These are phyloP conservation scores for Alliaria petiolata DNA, from an alignment of 345 rosid genomes.

Conservation along the genomic window DNA sequence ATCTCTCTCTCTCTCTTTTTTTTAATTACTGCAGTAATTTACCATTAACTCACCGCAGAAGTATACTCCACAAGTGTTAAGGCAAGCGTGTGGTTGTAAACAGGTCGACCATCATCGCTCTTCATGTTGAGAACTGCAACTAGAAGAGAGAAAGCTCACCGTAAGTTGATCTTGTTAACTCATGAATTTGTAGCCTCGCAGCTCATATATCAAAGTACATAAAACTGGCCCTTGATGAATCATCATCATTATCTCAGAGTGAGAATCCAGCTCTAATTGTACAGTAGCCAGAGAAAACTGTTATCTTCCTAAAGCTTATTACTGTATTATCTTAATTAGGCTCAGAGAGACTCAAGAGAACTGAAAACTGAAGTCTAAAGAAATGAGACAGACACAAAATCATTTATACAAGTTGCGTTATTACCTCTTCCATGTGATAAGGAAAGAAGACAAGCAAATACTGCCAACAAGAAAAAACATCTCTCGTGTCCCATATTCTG, in stretches of 20 bases:
- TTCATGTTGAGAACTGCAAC: constrained; percentile 52
- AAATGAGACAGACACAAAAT: constrained; percentile 1
- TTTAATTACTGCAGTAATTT: not conserved
- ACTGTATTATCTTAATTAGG: not conserved
- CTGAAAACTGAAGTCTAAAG: not conserved
- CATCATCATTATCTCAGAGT: too few species aligned
- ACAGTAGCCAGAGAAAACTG: not conserved
- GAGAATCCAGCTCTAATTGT: not conserved
- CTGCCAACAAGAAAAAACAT: constrained; percentile 30
- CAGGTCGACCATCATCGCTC: constrained; percentile 26
- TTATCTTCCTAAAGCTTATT: not conserved
- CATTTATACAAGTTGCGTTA: not conserved
- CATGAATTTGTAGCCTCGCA: too few species aligned
- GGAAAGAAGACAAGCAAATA: constrained; percentile 32
- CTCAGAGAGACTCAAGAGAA: not conserved
- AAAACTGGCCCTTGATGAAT: too few species aligned
- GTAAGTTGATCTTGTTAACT: too few species aligned
- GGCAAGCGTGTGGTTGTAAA: constrained; percentile 85
- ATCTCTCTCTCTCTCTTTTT: too few species aligned
- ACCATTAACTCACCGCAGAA: constrained; percentile 64
- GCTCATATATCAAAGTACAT: too few species aligned
- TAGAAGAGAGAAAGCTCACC: not conserved
- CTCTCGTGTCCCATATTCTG: constrained; percentile 44
- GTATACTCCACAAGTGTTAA: constrained; percentile 81
- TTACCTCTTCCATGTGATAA: constrained; percentile 48